These are phyloP conservation scores for Mycosphaerelloides madeirae DNA, from an alignment of 2,329 filamentous ascomycete genomes.

Conservation along the genomic window DNA sequence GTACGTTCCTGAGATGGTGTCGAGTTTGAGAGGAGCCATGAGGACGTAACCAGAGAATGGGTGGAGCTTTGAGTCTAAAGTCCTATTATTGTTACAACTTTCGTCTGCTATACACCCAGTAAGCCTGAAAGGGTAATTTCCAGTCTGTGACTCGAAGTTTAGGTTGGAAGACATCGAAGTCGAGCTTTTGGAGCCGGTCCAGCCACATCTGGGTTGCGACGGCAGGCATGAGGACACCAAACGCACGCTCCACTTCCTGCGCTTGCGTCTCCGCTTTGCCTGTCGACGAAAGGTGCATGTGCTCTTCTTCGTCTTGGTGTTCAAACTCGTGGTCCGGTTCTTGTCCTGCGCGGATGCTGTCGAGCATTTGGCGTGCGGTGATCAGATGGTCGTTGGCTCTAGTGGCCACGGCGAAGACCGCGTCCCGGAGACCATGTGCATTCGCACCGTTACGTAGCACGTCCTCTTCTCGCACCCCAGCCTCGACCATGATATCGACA, in stretches of 20 bases:
- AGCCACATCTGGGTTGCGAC: conserved; percentile 75
- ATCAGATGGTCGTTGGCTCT: conserved; percentile 94
- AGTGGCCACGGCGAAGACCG: conserved; percentile 86
- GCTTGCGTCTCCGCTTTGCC: conserved; percentile 33
- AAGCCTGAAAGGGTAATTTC: conserved; percentile 79
- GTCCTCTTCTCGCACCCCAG: conserved; percentile 78
- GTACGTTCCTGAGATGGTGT: neutral
- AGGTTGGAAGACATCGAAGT: conserved; percentile 77
- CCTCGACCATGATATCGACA: conserved; percentile 81
- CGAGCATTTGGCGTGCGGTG: conserved; percentile 86
- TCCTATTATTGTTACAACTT: conserved; percentile 38
- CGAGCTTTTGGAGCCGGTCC: conserved; percentile 66
- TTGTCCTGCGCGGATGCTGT: conserved; percentile 67
- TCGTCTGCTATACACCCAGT: conserved; percentile 55
- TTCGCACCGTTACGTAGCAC: conserved; percentile 73
- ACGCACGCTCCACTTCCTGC: conserved; percentile 61
- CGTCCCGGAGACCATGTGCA: conserved; percentile 80
- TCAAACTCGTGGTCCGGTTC: conserved; percentile 84
- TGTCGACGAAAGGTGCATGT: conserved; percentile 42
- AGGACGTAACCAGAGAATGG: neutral
- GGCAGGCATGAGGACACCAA: conserved; percentile 76
- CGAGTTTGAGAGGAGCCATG: neutral
- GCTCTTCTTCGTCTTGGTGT: conserved; percentile 71
- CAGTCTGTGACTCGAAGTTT: conserved; percentile 64
- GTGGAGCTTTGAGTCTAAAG: neutral